These are phyloP conservation scores for Mycena belliarum DNA, from an alignment of 768 basidiomycete genomes.

Conservation along the genomic window DNA sequence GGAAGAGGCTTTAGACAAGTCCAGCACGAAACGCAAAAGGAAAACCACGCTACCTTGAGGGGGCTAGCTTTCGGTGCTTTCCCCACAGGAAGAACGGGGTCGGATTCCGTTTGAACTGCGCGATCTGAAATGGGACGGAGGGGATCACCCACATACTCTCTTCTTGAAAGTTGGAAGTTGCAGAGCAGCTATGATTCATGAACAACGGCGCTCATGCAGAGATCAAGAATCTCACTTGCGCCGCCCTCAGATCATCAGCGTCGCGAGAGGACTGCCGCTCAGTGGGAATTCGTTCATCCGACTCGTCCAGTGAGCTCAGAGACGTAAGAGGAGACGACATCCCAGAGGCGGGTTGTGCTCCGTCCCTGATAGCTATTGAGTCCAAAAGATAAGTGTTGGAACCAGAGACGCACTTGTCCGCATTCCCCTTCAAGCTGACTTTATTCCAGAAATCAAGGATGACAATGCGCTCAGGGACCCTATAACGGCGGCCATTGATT, in stretches of 20 bases:
- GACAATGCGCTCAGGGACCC: slow-evolving; percentile 90
- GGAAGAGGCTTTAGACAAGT: neutral
- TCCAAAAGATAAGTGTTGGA: neutral
- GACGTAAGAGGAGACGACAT: slow-evolving; percentile 76
- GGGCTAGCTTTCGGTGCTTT: neutral
- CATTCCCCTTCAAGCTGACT: slow-evolving; percentile 48
- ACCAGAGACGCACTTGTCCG: slow-evolving; percentile 40
- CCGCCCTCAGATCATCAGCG: slow-evolving; percentile 55
- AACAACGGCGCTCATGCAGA: neutral
- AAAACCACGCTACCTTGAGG: slow-evolving; percentile 11
- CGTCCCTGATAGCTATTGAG: slow-evolving; percentile 30
- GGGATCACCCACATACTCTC: neutral
- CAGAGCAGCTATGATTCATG: slow-evolving; percentile 38
- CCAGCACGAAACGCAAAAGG: neutral
- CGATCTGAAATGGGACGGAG: slow-evolving; percentile 1
- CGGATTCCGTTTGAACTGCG: slow-evolving; percentile 3
- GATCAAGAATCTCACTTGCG: slow-evolving; percentile 47
- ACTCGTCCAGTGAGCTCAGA: slow-evolving; percentile 69
- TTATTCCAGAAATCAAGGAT: slow-evolving; percentile 96
- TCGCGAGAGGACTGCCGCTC: slow-evolving; percentile 31
- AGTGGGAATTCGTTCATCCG: slow-evolving; percentile 41
- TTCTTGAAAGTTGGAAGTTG: slow-evolving; percentile 32
- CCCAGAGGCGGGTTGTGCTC: slow-evolving; percentile 43
- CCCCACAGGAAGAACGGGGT: neutral
- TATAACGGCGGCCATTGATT: slow-evolving; percentile 86